Percentiles rank a stretch among this genome's conserved stretches.
These are phyloP conservation scores for Pyrenochaeta sp. DNA, from an alignment of 2,329 filamentous ascomycete genomes.

Conservation along the genomic window DNA sequence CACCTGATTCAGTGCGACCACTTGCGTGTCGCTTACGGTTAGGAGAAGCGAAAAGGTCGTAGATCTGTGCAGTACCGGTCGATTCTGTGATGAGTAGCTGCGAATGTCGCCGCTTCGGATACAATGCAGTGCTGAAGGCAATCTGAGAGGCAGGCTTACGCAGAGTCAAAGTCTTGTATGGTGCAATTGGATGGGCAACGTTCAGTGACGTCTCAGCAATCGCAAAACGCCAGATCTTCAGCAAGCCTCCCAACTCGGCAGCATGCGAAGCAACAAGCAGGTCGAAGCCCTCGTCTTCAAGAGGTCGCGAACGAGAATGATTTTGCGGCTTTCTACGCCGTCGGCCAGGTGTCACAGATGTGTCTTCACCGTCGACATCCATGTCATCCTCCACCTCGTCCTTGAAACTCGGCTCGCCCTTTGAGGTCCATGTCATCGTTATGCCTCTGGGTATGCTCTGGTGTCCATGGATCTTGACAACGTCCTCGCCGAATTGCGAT, in stretches of 20 bases:
- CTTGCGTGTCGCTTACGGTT: slow-evolving; percentile 30
- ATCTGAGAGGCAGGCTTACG: slow-evolving; percentile 60
- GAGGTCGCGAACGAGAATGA: slow-evolving; percentile 29
- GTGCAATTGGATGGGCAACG: slow-evolving; percentile 49
- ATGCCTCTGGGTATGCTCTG: slow-evolving; percentile 61
- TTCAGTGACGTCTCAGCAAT: slow-evolving; percentile 47
- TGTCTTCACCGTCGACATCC: slow-evolving; percentile 44
- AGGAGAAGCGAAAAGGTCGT: slow-evolving; percentile 59
- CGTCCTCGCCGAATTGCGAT: slow-evolving; percentile 54
- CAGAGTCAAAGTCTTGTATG: slow-evolving; percentile 59
- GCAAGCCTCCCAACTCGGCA: slow-evolving; percentile 48
- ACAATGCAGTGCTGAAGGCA: slow-evolving; percentile 62
- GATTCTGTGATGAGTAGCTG: slow-evolving; percentile 64
- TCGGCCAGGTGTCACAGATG: slow-evolving; percentile 21
- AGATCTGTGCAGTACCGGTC: slow-evolving; percentile 65
- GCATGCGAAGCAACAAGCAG: slow-evolving; percentile 54
- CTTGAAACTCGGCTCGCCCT: slow-evolving; percentile 23
- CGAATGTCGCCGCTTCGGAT: slow-evolving; percentile 62
- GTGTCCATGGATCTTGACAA: slow-evolving; percentile 59
- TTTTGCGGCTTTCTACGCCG: slow-evolving; percentile 30
- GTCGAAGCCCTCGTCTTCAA: slow-evolving; percentile 45
- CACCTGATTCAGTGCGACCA: slow-evolving; percentile 28
- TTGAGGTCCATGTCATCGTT: slow-evolving; percentile 61
- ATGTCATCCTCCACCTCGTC: slow-evolving; percentile 43
- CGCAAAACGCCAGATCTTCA: slow-evolving; percentile 53